A percentile compares a stretch with the other conserved stretches of the same genome.
These are phyloP conservation scores for Quercus tomentella DNA, from an alignment of 331 rosid genomes.

Conservation along the genomic window DNA sequence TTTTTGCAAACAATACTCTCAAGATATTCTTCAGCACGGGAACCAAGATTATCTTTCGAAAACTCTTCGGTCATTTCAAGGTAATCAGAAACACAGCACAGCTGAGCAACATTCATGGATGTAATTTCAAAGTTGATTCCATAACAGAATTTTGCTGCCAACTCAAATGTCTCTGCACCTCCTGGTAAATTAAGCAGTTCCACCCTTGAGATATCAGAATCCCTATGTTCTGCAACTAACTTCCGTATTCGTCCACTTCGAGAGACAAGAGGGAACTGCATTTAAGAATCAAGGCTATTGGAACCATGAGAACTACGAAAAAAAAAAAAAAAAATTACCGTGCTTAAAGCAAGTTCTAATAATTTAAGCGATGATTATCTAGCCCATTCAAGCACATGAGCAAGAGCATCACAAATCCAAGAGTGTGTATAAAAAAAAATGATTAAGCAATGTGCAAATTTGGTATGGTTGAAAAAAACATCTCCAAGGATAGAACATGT, in stretches of 20 bases:
- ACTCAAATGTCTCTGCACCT: constrained; percentile 83
- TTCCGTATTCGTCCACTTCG: constrained; percentile 91
- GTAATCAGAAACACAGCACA: constrained; percentile 79
- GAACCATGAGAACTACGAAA: background rate
- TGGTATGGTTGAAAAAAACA: background rate
- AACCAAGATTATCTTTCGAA: constrained; percentile 82
- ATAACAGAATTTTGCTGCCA: constrained; percentile 95
- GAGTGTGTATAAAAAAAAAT: background rate
- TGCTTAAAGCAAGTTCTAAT: background rate
- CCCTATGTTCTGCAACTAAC: constrained; percentile 91
- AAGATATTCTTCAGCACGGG: constrained; percentile 80
- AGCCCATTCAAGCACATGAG: background rate
- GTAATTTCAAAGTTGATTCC: constrained; percentile 95
- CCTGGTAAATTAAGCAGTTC: constrained; percentile 94
- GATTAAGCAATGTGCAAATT: background rate
- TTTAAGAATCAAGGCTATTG: constrained; percentile 11
- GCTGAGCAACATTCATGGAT: constrained; percentile 78
- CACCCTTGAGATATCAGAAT: constrained; percentile 83
- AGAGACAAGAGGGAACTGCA: constrained; percentile 97
- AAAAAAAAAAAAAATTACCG: background rate
- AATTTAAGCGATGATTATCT: background rate
- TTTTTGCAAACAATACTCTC: constrained; percentile 77
- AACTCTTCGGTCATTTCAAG: constrained; percentile 95
- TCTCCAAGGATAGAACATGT: background rate
- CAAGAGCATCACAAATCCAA: background rate